Percentiles rank a stretch among this genome's conserved stretches.
Evolutionary conservation across 2,329 filamentous ascomycete genomes (phyloP).

Genomic region (Calycina herbarum): DNA sequence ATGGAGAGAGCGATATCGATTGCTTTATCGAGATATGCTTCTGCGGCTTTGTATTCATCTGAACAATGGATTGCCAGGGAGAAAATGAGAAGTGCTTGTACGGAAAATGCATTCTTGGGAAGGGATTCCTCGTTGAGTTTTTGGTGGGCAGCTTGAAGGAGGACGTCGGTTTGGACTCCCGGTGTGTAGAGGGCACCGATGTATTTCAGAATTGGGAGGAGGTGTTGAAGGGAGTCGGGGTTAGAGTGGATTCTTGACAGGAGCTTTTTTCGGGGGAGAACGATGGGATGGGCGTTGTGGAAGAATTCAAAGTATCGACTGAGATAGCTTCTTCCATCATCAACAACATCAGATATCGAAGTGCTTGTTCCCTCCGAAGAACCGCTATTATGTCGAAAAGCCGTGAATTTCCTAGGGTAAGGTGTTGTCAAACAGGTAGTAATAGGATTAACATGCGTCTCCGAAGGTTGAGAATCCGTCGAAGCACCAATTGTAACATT

Average conservation of each 20-base stretch:
- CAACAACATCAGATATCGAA: background rate
- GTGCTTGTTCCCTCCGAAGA: background rate
- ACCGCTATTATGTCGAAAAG: background rate
- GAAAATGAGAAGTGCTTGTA: constrained; percentile 40
- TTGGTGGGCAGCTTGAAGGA: constrained; percentile 10
- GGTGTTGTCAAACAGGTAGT: background rate
- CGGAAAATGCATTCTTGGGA: constrained; percentile 30
- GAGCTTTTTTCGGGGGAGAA: constrained; percentile 37
- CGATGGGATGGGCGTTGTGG: constrained; percentile 37
- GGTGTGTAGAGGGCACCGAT: constrained; percentile 35
- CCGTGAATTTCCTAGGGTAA: background rate
- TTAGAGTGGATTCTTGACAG: constrained; percentile 31
- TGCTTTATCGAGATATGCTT: constrained; percentile 45
- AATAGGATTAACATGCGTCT: background rate
- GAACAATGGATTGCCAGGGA: constrained; percentile 41
- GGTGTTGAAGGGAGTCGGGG: constrained; percentile 31
- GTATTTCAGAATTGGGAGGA: constrained; percentile 37
- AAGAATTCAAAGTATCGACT: constrained; percentile 27
- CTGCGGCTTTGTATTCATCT: constrained; percentile 29
- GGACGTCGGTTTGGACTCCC: background rate
- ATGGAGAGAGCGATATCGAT: constrained; percentile 58
- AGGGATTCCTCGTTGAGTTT: constrained; percentile 11
- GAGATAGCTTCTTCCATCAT: constrained; percentile 12
- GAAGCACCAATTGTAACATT: background rate
- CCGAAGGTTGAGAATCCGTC: background rate